Conservation (phyloP, 768 basidiomycete genomes). For the Boletus pseudo-olivaceus region DNA sequence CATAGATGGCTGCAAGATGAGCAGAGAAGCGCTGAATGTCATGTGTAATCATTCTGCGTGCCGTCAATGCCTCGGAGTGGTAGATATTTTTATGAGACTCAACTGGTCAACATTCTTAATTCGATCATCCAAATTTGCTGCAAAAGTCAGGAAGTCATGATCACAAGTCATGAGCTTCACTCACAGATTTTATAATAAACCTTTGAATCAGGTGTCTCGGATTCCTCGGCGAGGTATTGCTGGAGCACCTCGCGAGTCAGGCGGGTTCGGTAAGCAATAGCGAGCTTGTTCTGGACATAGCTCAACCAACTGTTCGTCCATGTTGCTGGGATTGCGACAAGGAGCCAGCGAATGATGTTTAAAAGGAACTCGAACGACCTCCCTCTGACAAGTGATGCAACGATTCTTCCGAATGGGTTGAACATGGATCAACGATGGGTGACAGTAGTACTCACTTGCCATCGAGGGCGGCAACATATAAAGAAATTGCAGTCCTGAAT, state of each 20-base stretch:
- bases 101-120: constrained; percentile 96
- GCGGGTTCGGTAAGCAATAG: constrained; percentile 83
- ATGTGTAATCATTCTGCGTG: constrained; percentile 82
- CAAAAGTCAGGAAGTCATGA: constrained; percentile 4
- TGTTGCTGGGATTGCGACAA: constrained; percentile 90
- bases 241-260: constrained; percentile 80
- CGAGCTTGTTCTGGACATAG: constrained; percentile 90
- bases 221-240: constrained; percentile 76
- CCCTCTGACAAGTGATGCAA: constrained; percentile 90
- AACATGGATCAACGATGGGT: not conserved
- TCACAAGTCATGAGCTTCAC: constrained; percentile 22
- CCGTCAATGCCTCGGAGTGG: constrained; percentile 9
- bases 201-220: constrained; percentile 66
- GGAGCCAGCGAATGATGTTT: constrained; percentile 86
- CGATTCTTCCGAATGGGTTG: constrained; percentile 58
- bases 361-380: constrained; percentile 72
- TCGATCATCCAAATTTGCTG: constrained; percentile 91
- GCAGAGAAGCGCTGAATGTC: constrained; percentile 92
- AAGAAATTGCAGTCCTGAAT: constrained; percentile 84
- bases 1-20: constrained; percentile 90
- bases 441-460: constrained; percentile 59
- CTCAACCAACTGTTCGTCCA: constrained; percentile 92
- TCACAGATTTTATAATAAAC: constrained; percentile 90
- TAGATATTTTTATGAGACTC: constrained; percentile 16
- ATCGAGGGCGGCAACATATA: constrained; percentile 93